Evolutionary conservation across 2,329 filamentous ascomycete species (phyloP), one percentile per base, ranked within the genome.

Genomic region (Tolypocladium nubicola): DNA sequence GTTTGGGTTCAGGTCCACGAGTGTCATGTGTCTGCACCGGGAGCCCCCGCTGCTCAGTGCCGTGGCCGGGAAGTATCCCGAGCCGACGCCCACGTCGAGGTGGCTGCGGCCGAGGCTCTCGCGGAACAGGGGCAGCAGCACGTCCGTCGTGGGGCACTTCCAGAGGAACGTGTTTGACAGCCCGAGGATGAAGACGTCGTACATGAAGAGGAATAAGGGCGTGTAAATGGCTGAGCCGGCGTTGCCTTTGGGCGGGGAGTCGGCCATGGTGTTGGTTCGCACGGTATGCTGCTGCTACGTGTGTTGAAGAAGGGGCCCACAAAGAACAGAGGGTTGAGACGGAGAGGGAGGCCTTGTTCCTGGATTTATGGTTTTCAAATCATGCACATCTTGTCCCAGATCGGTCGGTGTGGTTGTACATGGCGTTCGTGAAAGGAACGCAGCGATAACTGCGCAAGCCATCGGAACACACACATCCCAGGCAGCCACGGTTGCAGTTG

Each of bases 31-130:
- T 43, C 69, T 66, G 52, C 56, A 59, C 2, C 39, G n/a, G 2
- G 53, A 33, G 1, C 8, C 23, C 5, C 45, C 47, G 4, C 23
- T 37, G 16, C 58, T 52, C 30, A 72, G 61, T 6, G 67, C 64
- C 13, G 58, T 59, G 33, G 68, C 64, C 1, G 70, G 72, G 53
- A 72, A 74, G 60, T 68, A 75, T 13, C 72, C 73, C 3, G 70
- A 71, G 1, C 69, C 73, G n/a, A 74, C 72, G 53, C 73, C 73
- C 30, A 71, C 64, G 61, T 75, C 73, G 23, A 75, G 68, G 57
- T 75, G 73, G 33, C 64, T 62, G n/a, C 60, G 53, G 7, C 70
- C 67, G 56, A 74, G 68, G 59, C 71, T 63, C 38, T 67, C 62
- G 52, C 58, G 58, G 63, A 73, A 74, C 41, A 73, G 67, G 10